These are phyloP conservation scores for Zygoascus biomembranicola DNA, from an alignment of 805 yeast genomes.

Conservation along the genomic window DNA sequence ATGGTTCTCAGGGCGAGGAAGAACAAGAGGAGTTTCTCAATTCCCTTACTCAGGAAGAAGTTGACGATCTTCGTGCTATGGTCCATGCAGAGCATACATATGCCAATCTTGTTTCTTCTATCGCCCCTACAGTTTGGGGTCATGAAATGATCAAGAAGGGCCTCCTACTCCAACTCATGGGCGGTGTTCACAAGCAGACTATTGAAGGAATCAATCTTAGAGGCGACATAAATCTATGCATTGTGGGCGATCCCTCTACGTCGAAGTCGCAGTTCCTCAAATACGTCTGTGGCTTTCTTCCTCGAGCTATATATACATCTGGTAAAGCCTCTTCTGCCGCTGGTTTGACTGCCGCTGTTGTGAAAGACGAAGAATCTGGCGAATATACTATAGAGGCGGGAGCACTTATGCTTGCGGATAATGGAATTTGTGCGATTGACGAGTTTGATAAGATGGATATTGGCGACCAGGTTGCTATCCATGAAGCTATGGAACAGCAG, in stretches of 20 bases:
- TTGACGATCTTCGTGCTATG: constrained; percentile 80
- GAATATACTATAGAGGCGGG: constrained; percentile 98
- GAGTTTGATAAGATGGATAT: constrained; percentile 98
- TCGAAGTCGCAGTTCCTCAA: constrained; percentile 93
- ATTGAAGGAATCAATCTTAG: constrained; percentile 90
- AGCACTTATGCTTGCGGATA: constrained; percentile 96
- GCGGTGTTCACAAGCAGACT: constrained; percentile 93
- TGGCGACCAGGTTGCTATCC: constrained; percentile 94
- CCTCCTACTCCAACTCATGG: constrained; percentile 73
- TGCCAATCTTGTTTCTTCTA: constrained; percentile 72
- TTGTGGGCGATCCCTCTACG: constrained; percentile 97
- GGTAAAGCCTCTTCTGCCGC: constrained; percentile 99
- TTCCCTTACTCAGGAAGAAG: constrained; percentile 71
- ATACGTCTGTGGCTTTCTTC: constrained; percentile 84
- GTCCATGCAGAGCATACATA: constrained; percentile 82
- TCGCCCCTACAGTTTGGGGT: constrained; percentile 95
- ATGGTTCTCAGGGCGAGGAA: constrained; percentile 44
- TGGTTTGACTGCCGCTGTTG: constrained; percentile 96
- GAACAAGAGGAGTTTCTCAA: constrained; percentile 78
- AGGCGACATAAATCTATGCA: constrained; percentile 94
- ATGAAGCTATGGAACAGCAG: constrained; percentile 99
- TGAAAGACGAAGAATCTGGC: constrained; percentile 93
- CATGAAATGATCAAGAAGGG: constrained; percentile 94
- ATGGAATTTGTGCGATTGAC: constrained; percentile 97
- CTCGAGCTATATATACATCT: constrained; percentile 92